Base-by-base conservation (phyloP, 2,329 filamentous ascomycete species). In the Pseudopyricularia cyperi region DNA sequence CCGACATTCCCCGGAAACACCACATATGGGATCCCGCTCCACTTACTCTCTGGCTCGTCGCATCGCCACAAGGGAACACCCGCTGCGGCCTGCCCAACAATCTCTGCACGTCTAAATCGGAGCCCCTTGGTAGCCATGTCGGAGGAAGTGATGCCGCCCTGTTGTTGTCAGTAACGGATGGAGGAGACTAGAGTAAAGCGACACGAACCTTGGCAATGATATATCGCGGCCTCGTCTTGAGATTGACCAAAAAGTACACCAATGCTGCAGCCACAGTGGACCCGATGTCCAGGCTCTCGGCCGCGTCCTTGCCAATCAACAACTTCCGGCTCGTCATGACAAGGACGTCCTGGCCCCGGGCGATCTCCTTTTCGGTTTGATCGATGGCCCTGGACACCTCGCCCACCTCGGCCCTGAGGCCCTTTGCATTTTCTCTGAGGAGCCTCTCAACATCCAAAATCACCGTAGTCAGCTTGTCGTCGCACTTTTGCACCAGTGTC, bases 1-100 rank as follows among this genome's bases (percentile, higher is more conserved):
- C 76, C 77, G 2, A 80, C 76, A 61, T 80, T 80, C 0, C 76
- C 77, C 0, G 76, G 77, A 51, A 80, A 80, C 0, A 80, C 76
- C 2, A 80, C 71, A 58, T 77, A 80, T 1, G 75, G 74, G 11
- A 80, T 61, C 1, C 72, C 73, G 0, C 66, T 65, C 63, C 72
- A 75, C 49, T 76, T 73, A 17, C 68, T 71, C 1, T 71, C 71
- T 0, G 65, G 61, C 59, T 81, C 77, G 49, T 77, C 70, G 53
- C 77, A 81, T 48, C 72, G 65, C 79, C 78, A 82, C 1, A 81
- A 65, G 0, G 78, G 77, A 8, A 81, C 75, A 1, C 77, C 77
- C 0, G 75, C 67, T 0, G 76, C 75, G 1, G 77, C 77, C 56
- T 82, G 77, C 0, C 78, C 77, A 1, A 79, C 65, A 37, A 82